Evolutionary conservation across 2,329 filamentous ascomycete genomes (phyloP), one percentile per base, ranked within the genome.

Genomic region (Xylaria arbuscula): DNA sequence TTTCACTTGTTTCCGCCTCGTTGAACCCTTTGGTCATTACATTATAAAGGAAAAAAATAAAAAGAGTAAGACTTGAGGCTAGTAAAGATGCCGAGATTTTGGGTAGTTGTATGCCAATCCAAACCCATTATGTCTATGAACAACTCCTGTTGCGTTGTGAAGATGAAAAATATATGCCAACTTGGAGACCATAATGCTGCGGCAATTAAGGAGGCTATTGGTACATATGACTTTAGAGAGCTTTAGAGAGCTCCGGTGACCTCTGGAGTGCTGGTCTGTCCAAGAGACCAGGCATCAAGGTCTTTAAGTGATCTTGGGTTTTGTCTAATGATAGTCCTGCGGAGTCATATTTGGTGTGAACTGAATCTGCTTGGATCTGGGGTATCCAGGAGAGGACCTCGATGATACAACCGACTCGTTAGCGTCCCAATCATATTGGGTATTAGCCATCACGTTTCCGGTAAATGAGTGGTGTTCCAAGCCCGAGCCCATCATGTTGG

Each of bases 361-460:
- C 70, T 84, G 82, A 59, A 83, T 83, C 53, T 81, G 80, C 72
- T 81, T 81, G n/a, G 79, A 78, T 68, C 78, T 77, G 1, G 79
- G 70, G 38, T 80, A 78, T 38, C 77, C 75, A 9, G 81, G 81
- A 17, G 81, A 81, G 10, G 79, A 78, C 66, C 74, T 78, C 6
- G 76, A 76, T 32, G 80, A 80, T 34, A 79, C 76, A 54, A 81
- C 80, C 1, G 83, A 80, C 42, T 83, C 80, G 50, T 83, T 78
- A 13, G 76, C 81, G 5, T 86, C 82, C 81, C 86, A 88, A 72
- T 84, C 83, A 73, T 85, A 87, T 69, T 88, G 85, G 17, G 82
- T 75, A 48, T 82, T 84, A 36, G 73, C 77, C 40, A 75, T 78
- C 36, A 64, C 69, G 66, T 79, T 78, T 60, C 76, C 79, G 34